A percentile compares a stretch with the other conserved stretches of the same genome.
Conservation (phyloP, 164 flowering plant species). For the Umbellularia californica region DNA sequence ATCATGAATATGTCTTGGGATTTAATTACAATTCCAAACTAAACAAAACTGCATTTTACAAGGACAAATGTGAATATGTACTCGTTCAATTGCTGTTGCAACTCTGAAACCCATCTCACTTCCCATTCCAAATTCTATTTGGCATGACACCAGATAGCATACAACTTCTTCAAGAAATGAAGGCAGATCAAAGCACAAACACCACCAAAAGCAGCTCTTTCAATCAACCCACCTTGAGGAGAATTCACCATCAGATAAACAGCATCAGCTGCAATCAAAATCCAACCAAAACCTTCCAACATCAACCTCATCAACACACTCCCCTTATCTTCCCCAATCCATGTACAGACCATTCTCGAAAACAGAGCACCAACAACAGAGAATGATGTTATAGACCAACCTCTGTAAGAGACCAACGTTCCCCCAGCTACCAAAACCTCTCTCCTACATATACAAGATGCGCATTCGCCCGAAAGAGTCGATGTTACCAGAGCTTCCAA, state of each 20-base stretch:
- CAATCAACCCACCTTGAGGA: slow-evolving; percentile 19
- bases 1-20: not conserved
- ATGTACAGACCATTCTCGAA: slow-evolving; percentile 29
- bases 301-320: slow-evolving; percentile 12
- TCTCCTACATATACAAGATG: slow-evolving; percentile 44
- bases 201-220: slow-evolving; percentile 30
- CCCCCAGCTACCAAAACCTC: slow-evolving; percentile 43
- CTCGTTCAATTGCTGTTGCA: not conserved
- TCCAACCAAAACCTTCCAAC: slow-evolving; percentile 34
- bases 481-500: slow-evolving; percentile 43
- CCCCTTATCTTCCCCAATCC: slow-evolving; percentile 10
- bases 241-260: slow-evolving; percentile 23
- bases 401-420: slow-evolving; percentile 31
- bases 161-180: slow-evolving; percentile 20
- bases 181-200: slow-evolving; percentile 35
- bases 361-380: slow-evolving; percentile 29
- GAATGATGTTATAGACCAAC: slow-evolving; percentile 41
- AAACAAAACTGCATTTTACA: not conserved
- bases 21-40: not conserved
- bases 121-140: not conserved
- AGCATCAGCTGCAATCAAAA: slow-evolving; percentile 25
- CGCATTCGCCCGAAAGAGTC: slow-evolving; percentile 45
- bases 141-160: slow-evolving; percentile 1
- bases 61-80: not conserved
- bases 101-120: not conserved